Conservation (phyloP, 345 rosid species). For the Firmiana major region DNA sequence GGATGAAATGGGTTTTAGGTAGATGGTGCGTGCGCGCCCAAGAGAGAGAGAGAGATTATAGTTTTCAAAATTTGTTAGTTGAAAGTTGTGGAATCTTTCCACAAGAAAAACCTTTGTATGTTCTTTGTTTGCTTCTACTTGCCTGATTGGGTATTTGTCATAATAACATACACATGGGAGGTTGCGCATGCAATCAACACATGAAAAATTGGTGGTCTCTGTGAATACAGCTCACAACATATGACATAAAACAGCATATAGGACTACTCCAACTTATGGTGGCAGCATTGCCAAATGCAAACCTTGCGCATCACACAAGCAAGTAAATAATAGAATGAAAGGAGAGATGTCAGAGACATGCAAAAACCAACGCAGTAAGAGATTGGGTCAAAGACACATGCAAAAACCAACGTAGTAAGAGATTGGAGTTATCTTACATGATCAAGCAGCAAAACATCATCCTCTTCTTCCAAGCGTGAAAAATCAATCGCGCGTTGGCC, state of each 20-base stretch:
- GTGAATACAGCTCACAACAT: background rate
- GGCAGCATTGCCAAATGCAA: background rate
- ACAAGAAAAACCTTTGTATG: background rate
- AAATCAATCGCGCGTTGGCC: constrained; percentile 97
- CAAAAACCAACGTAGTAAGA: background rate
- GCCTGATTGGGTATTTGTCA: background rate
- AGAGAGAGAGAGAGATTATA: background rate
- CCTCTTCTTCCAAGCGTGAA: constrained; percentile 95
- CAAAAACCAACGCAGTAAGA: background rate
- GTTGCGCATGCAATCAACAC: background rate
- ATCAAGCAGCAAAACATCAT: constrained; percentile 88
- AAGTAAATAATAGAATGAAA: background rate
- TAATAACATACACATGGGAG: background rate
- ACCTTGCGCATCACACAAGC: background rate
- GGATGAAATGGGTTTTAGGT: background rate
- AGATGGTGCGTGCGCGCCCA: background rate
- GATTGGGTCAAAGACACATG: background rate
- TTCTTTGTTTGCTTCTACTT: background rate
- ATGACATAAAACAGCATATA: background rate
- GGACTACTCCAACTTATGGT: background rate
- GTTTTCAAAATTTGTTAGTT: background rate
- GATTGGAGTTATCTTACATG: constrained; percentile 48
- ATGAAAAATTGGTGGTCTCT: background rate
- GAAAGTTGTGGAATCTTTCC: background rate
- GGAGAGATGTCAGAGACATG: background rate